Percentiles rank a stretch among this genome's conserved stretches.
Conservation (phyloP, 345 rosid species). For the Gynandropsis gynandra region DNA sequence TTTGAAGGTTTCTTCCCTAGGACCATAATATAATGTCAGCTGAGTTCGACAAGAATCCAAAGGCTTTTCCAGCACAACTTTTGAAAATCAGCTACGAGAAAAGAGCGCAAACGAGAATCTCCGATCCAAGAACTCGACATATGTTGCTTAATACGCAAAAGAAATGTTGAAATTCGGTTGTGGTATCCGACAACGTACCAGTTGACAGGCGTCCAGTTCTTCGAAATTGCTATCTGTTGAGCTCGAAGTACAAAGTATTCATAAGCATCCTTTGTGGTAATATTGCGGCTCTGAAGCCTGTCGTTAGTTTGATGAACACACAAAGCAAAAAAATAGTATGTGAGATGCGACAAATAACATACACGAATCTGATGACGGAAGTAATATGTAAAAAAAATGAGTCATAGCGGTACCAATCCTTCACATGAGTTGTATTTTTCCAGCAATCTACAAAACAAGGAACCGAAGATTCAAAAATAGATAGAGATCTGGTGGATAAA, state of each 20-base stretch:
- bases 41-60: neutral
- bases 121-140: too few relatives aligned
- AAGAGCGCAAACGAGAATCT: too few relatives aligned
- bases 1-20: conserved; percentile 87
- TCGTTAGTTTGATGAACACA: conserved; percentile 23
- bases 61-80: too few relatives aligned
- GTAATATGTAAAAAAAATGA: conserved; percentile 11
- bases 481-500: conserved; percentile 3
- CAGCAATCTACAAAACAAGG: conserved; percentile 72
- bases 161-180: neutral
- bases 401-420: conserved; percentile 50
- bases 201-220: conserved; percentile 76
- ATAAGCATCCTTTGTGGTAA: conserved; percentile 66
- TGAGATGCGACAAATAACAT: neutral
- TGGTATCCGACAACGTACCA: conserved; percentile 40
- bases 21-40: conserved; percentile 11
- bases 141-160: neutral
- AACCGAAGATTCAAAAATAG: neutral
- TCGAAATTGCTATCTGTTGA: conserved; percentile 72
- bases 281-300: conserved; percentile 66
- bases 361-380: neutral
- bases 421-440: conserved; percentile 64
- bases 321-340: conserved; percentile 10
- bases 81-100: too few relatives aligned
- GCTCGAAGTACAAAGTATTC: conserved; percentile 71